Evolutionary conservation across 768 basidiomycete genomes (phyloP), one percentile per base, ranked within the genome.

Genomic region (Termitomyces sp.): DNA sequence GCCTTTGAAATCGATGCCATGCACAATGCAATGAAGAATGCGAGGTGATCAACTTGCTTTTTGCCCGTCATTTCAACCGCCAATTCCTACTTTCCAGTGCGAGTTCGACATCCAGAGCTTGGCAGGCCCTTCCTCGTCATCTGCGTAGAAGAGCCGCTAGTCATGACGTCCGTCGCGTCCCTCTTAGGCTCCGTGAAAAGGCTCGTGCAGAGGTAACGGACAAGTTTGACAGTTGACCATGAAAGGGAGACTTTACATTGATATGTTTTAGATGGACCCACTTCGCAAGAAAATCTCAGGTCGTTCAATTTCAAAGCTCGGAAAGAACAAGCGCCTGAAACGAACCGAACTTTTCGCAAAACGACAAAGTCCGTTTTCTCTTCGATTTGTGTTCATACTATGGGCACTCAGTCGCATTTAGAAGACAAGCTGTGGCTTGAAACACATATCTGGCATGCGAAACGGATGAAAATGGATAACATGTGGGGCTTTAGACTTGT

Each of bases 361-460:
- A 50, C 82, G 96, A 57, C 94, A 97, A 70, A 72, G 96, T 96
- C 62, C 61, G 72, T 60, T 18, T 38, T 44, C 9, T 41, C 45
- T 51, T 38, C n/a, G 7, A n/a, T 36, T 33, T 49, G 4, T 13
- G 6, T 24, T 52, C 26, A 18, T 47, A 18, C 44, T 57, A 58
- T 33, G 16, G 26, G 24, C 18, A 52, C 51, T 5, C 38, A 28
- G 11, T 50, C 43, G 16, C 22, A 20, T 2, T 61, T 33, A 97
- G 95, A 77, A 32, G 80, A 90, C 62, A 98, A 98, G 70, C 75
- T 80, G 13, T 98, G 96, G 96, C 83, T 99, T 0, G 93, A 96
- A 68, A 96, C 94, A 5, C 97, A 99, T 69, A 72, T 98, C 20
- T 98, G 94, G 93, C 96, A 98, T 65, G 91, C 94, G 1, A 98